phyloP scores from a whole-genome alignment of 371 early-diverging fungal species.

The Rhizopus stolonifer region DNA sequence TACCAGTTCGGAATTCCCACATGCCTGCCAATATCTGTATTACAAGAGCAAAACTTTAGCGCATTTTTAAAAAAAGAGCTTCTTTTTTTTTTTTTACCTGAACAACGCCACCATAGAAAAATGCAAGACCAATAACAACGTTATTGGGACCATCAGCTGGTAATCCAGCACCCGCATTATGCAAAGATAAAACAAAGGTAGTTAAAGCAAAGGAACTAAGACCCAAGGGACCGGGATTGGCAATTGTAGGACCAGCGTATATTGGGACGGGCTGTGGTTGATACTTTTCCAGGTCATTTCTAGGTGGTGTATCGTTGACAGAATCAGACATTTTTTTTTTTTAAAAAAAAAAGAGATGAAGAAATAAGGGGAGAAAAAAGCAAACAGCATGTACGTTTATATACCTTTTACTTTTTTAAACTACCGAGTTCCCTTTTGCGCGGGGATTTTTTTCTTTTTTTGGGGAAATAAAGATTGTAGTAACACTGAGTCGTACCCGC shows the following conservation, averaged over 20 bases:
- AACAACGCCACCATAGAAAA: constrained; percentile 74
- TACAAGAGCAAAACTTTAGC: constrained; percentile 6
- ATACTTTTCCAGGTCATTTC: not conserved
- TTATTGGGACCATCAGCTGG: constrained; percentile 48
- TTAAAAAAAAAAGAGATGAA: not conserved
- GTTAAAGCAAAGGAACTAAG: constrained; percentile 70
- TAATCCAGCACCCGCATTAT: constrained; percentile 67
- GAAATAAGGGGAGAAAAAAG: not conserved
- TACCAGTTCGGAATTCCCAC: constrained; percentile 78
- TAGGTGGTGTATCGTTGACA: not conserved
- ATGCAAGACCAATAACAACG: constrained; percentile 62
- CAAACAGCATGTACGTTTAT: not conserved
- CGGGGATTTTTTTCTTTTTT: too few species aligned
- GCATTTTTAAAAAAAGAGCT: not conserved
- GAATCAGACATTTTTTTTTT: constrained; percentile 6
- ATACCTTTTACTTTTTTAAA: constrained; percentile 8
- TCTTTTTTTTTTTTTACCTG: constrained; percentile 42
- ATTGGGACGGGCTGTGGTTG: constrained; percentile 12
- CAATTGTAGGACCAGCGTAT: constrained; percentile 35
- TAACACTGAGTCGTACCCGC: too few species aligned
- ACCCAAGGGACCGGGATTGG: constrained; percentile 74
- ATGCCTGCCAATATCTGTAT: constrained; percentile 72
- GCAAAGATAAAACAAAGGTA: constrained; percentile 65
- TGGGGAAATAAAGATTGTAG: not conserved
- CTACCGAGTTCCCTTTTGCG: not conserved